Conservation (phyloP, 2,329 filamentous ascomycete genomes). For the Verticillium klebahnii region DNA sequence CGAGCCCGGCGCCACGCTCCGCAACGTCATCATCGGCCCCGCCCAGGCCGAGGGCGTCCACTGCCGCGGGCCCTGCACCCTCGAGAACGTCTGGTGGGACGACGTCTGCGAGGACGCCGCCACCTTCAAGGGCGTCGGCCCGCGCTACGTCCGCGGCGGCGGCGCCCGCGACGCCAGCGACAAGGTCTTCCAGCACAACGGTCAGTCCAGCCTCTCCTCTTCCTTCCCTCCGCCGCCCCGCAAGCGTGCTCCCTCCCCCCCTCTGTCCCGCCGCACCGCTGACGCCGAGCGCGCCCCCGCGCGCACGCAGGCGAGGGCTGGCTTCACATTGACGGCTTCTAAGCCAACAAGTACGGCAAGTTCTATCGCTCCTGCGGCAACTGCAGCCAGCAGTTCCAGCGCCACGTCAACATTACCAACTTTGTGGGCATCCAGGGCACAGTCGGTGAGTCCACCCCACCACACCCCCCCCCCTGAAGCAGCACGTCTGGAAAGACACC, state of each 20-base stretch:
- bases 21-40: slow-evolving; percentile 39
- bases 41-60: slow-evolving; percentile 41
- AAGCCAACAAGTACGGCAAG: slow-evolving; percentile 43
- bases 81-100: slow-evolving; percentile 40
- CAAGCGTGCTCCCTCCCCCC: too few relatives aligned
- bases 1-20: slow-evolving; percentile 33
- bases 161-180: slow-evolving; percentile 37
- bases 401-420: slow-evolving; percentile 7
- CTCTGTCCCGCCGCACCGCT: too few relatives aligned
- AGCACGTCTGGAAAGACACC: neutral
- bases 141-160: slow-evolving; percentile 35
- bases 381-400: slow-evolving; percentile 24
- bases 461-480: neutral
- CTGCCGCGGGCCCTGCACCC: slow-evolving; percentile 34
- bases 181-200: slow-evolving; percentile 41
- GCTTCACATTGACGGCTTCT: slow-evolving; percentile 34
- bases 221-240: neutral
- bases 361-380: slow-evolving; percentile 33
- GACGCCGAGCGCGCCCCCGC: too few relatives aligned
- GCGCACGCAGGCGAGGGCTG: slow-evolving; percentile 29
- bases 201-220: neutral
- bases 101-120: slow-evolving; percentile 37
- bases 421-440: slow-evolving; percentile 6
- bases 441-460: neutral
- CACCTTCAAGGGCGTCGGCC: slow-evolving; percentile 8